These are phyloP conservation scores for Zostera marina DNA, from an alignment of 116 monocot genomes.

Conservation along the genomic window DNA sequence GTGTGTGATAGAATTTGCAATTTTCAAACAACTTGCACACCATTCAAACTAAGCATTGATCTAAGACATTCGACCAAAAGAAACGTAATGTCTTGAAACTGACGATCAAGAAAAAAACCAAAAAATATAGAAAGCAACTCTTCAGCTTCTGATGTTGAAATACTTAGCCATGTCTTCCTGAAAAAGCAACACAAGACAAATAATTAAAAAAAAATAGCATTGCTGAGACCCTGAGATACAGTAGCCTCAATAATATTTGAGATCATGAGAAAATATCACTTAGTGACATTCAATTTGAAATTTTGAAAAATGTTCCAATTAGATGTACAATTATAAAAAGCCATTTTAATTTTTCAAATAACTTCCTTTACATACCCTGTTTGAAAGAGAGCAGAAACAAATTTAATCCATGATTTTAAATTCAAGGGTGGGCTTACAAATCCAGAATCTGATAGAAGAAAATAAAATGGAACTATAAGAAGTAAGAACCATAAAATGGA, in stretches of 20 bases:
- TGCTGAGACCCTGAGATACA: background rate
- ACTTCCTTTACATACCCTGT: constrained; percentile 34
- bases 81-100: constrained; percentile 46
- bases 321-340: no score
- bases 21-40: constrained; percentile 36
- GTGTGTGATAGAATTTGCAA: constrained; percentile 34
- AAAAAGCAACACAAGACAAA: background rate
- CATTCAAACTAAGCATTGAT: constrained; percentile 70
- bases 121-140: constrained; percentile 50
- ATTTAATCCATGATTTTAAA: constrained; percentile 64
- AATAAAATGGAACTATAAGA: background rate
- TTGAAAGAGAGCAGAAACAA: constrained; percentile 45
- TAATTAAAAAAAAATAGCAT: background rate
- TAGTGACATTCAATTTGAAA: background rate
- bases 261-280: background rate
- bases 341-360: no score
- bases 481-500: no score
- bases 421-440: constrained; percentile 64
- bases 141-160: constrained; percentile 61
- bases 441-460: constrained; percentile 16
- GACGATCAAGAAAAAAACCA: constrained; percentile 45
- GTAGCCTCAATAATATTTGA: background rate
- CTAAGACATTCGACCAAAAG: constrained; percentile 50
- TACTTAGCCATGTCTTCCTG: constrained; percentile 34
- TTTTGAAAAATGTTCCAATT: no score